phyloP scores from a whole-genome alignment of 2,329 filamentous ascomycete species.

The Emergomyces orientalis region DNA sequence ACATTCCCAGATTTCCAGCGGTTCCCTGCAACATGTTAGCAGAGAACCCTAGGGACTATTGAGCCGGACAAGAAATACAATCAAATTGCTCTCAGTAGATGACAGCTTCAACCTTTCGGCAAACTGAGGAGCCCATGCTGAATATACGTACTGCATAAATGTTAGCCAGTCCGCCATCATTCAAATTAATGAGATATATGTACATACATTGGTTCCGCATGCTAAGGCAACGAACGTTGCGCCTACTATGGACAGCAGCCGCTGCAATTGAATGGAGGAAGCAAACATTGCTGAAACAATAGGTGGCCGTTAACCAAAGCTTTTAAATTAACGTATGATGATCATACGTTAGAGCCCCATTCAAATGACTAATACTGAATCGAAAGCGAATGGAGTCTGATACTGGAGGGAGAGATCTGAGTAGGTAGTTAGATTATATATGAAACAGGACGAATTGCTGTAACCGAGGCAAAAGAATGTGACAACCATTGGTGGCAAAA shows the following conservation, averaged over 20 bases:
- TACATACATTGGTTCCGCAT: conserved; percentile 76
- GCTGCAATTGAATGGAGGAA: conserved; percentile 36
- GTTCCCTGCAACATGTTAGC: conserved; percentile 41
- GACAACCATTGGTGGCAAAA: not conserved
- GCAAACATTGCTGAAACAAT: not conserved
- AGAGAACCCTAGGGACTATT: conserved; percentile 9
- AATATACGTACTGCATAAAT: conserved; percentile 77
- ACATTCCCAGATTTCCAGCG: conserved; percentile 68
- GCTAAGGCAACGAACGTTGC: conserved; percentile 77
- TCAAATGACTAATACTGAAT: not conserved
- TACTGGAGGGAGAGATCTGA: not conserved
- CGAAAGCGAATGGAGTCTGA: not conserved
- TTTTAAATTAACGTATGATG: not conserved
- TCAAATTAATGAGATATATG: conserved; percentile 9
- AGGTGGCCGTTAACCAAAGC: not conserved
- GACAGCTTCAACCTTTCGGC: conserved; percentile 76
- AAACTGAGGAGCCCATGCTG: conserved; percentile 94
- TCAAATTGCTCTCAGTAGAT: conserved; percentile 86
- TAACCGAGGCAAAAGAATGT: not conserved
- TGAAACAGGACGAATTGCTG: not conserved
- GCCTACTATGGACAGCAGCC: conserved; percentile 73
- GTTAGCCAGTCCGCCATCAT: conserved; percentile 14
- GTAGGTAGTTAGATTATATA: not conserved
- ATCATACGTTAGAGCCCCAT: not conserved
- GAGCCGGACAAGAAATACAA: conserved; percentile 46